Conservation (phyloP, 306 rosid species). For the Cicer chorassanicum region DNA sequence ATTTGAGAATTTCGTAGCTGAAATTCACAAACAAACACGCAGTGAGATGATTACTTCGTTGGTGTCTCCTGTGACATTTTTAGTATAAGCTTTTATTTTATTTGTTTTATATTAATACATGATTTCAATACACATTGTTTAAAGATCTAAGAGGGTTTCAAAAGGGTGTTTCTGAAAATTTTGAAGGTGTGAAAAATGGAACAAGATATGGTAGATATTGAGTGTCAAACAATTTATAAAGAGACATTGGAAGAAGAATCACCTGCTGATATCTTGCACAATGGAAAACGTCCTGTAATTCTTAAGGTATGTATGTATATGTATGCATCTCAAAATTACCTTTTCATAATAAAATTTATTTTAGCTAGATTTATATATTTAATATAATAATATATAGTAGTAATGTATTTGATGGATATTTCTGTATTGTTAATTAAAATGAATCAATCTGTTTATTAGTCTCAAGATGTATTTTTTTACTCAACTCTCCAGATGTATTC, state of each 20-base stretch:
- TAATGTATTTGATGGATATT: not conserved
- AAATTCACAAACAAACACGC: not conserved
- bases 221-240: conserved; percentile 46
- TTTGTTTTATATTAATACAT: not conserved
- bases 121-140: not conserved
- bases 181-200: conserved; percentile 36
- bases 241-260: not conserved
- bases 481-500: not conserved
- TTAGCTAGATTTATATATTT: not conserved
- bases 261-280: conserved; percentile 44
- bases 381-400: not conserved
- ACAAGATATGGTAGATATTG: conserved; percentile 56
- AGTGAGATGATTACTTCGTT: conserved; percentile 19
- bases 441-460: not conserved
- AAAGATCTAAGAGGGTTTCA: conserved; percentile 29
- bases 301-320: conserved; percentile 55
- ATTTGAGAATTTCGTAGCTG: conserved; percentile 15
- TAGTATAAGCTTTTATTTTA: not conserved
- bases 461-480: no score
- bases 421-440: not conserved
- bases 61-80: conserved; percentile 7
- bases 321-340: not conserved
- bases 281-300: conserved; percentile 48
- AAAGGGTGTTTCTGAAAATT: conserved; percentile 14
- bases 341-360: not conserved